Percentiles rank a stretch among this genome's conserved stretches.
Evolutionary conservation across 257 asterid genomes (phyloP).

Genomic region (Forsythia viridissima): DNA sequence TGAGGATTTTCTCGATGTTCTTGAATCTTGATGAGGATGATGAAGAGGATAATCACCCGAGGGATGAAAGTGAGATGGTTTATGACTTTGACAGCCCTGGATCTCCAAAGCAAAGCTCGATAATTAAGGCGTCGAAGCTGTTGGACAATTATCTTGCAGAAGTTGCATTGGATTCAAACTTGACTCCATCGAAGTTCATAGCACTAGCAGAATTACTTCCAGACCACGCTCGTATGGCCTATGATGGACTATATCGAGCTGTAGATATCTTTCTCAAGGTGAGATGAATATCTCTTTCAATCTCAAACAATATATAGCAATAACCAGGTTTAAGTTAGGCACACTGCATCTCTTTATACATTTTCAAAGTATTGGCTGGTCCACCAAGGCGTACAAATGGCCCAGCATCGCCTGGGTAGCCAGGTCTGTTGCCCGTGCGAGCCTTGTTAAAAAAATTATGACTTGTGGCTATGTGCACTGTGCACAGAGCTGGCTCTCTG

Average conservation of each 20-base stretch:
- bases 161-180: conserved; percentile 73
- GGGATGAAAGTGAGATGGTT: conserved; percentile 75
- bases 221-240: conserved; percentile 78
- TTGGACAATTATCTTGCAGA: conserved; percentile 84
- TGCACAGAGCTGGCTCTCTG: not conserved
- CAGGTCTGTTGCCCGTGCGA: not conserved
- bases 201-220: conserved; percentile 80
- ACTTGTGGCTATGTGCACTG: not conserved
- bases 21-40: conserved; percentile 85
- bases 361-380: not conserved
- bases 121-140: conserved; percentile 76
- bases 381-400: not conserved
- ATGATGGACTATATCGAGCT: conserved; percentile 85
- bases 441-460: not conserved
- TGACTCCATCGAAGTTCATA: conserved; percentile 65
- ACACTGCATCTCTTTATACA: not conserved
- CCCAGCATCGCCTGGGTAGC: too few species aligned
- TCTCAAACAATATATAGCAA: not conserved
- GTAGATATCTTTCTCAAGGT: conserved; percentile 95
- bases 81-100: conserved; percentile 83
- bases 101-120: conserved; percentile 91
- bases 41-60: conserved; percentile 53
- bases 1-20: conserved; percentile 81
- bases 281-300: conserved; percentile 18
- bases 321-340: not conserved